Conservation (phyloP, 169 alveolate genomes). For the Plasmodium gallinaceum region DNA sequence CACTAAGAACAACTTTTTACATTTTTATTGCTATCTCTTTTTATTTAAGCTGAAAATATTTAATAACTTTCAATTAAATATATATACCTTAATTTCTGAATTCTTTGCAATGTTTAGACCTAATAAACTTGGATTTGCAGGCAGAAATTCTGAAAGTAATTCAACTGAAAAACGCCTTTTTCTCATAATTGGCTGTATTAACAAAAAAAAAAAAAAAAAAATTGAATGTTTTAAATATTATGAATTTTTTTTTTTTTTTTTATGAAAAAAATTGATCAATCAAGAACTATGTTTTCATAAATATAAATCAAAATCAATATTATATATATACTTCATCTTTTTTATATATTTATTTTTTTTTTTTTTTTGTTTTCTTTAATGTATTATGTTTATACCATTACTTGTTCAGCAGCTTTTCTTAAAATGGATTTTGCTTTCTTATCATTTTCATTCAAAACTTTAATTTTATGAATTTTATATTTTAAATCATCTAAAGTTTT, state of each 20-base stretch:
- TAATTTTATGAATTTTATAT: slow-evolving; percentile 59
- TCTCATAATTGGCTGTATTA: slow-evolving; percentile 63
- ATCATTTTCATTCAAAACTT: slow-evolving; percentile 62
- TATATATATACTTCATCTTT: not conserved
- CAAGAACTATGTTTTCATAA: not conserved
- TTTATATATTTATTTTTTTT: slow-evolving; percentile 1
- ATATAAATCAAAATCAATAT: not conserved
- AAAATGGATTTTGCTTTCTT: slow-evolving; percentile 52
- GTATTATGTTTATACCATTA: slow-evolving; percentile 17
- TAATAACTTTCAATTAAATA: not conserved
- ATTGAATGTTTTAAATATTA: not conserved
- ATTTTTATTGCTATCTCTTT: too few species aligned
- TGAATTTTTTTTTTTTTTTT: not conserved
- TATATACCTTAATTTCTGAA: slow-evolving; percentile 71
- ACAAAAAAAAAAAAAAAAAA: not conserved
- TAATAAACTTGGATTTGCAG: slow-evolving; percentile 32
- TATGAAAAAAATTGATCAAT: not conserved
- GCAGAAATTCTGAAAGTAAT: slow-evolving; percentile 64
- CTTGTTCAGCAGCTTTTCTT: slow-evolving; percentile 65
- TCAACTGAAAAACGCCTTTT: slow-evolving; percentile 54
- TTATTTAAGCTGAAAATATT: too few species aligned
- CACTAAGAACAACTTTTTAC: not conserved
- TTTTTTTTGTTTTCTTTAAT: not conserved
- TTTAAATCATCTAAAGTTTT: slow-evolving; percentile 60
- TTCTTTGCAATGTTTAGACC: slow-evolving; percentile 55